Conservation (phyloP, 1,284 basidiomycete species). For the Sanghuangporus weigelae region DNA sequence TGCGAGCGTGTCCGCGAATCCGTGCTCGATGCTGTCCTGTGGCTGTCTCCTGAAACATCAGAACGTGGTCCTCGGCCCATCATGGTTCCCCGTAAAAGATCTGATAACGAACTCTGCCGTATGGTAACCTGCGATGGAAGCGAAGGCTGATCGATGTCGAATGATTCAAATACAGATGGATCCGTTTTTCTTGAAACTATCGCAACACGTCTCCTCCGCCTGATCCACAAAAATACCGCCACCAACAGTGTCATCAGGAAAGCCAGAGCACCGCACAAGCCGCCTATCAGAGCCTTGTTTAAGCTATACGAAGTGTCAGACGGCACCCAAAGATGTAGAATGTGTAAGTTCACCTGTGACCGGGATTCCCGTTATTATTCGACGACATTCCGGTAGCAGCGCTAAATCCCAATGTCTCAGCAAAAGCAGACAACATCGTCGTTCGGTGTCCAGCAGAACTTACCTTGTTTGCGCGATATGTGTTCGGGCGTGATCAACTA, state of each 20-base stretch:
- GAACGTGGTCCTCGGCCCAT: background rate
- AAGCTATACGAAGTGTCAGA: background rate
- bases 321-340: background rate
- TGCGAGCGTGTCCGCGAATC: background rate
- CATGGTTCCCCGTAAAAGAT: background rate
- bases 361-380: background rate
- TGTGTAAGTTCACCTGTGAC: background rate
- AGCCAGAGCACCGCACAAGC: conserved; percentile 4
- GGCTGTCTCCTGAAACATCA: background rate
- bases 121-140: background rate
- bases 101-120: background rate
- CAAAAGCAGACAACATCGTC: background rate
- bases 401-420: background rate
- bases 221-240: background rate
- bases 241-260: background rate
- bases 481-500: conserved; percentile 4
- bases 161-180: background rate
- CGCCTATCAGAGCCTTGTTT: conserved; percentile 5
- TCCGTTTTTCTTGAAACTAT: background rate
- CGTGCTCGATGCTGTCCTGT: background rate
- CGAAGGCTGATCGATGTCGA: conserved; percentile 7
- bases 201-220: background rate
- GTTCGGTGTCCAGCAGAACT: background rate
- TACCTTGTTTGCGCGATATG: background rate
- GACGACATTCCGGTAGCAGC: background rate